phyloP scores from a whole-genome alignment of 2,329 filamentous ascomycete genomes.

The Trichoderma hamatum region DNA sequence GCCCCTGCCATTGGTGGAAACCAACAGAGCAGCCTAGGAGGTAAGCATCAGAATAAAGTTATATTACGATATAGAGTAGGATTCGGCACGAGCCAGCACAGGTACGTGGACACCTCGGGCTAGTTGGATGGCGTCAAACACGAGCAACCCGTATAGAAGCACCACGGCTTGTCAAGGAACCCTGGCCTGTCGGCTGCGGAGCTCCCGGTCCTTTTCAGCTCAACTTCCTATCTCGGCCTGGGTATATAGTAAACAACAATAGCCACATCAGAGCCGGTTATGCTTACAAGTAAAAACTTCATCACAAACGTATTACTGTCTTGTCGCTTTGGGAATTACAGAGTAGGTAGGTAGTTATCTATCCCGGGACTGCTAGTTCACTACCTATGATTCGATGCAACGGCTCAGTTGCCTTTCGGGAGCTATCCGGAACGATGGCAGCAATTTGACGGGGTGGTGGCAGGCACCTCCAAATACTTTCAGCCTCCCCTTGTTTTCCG shows the following conservation, averaged over 20 bases:
- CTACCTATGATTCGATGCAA: background rate
- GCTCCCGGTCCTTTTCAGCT: constrained; percentile 4
- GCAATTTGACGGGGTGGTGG: background rate
- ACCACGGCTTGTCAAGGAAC: background rate
- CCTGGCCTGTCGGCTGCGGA: constrained; percentile 2
- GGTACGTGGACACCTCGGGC: background rate
- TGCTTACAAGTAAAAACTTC: background rate
- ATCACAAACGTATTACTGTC: background rate
- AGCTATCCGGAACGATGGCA: background rate
- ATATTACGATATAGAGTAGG: background rate
- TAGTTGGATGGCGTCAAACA: background rate
- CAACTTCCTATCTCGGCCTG: constrained; percentile 20
- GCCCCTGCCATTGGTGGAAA: constrained; percentile 3
- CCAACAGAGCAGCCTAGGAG: background rate
- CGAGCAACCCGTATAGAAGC: background rate
- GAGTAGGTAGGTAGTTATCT: background rate
- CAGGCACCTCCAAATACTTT: background rate
- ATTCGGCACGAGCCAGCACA: background rate
- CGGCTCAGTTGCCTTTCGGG: background rate
- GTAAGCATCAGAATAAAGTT: constrained; percentile 12
- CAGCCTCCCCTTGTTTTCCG: background rate
- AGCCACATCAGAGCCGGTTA: background rate
- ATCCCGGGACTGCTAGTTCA: too few species aligned
- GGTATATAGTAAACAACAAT: background rate
- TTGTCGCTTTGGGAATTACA: background rate